Evolutionary conservation across 805 yeast species (phyloP).

Genomic region (Torulaspora delbrueckii): DNA sequence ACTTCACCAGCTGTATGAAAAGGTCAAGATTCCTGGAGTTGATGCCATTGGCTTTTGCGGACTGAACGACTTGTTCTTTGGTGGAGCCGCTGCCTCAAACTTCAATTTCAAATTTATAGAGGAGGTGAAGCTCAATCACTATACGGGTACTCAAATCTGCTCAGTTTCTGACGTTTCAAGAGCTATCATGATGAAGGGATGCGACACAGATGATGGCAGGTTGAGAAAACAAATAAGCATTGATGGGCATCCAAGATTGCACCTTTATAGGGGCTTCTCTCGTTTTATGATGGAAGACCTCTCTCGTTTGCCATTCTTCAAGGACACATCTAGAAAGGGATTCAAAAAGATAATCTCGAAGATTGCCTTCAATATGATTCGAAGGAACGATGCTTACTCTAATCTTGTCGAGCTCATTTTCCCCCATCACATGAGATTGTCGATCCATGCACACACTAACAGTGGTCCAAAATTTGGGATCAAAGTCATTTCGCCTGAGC

Average conservation of each 20-base stretch:
- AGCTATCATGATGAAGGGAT: constrained; percentile 41
- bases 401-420: constrained; percentile 55
- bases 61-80: constrained; percentile 39
- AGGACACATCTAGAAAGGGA: constrained; percentile 41
- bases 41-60: constrained; percentile 41
- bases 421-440: constrained; percentile 55
- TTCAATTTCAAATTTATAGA: constrained; percentile 32
- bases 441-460: constrained; percentile 59
- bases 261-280: constrained; percentile 52
- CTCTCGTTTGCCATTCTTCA: constrained; percentile 39
- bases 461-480: constrained; percentile 59
- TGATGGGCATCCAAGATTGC: constrained; percentile 51
- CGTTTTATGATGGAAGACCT: constrained; percentile 58
- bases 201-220: constrained; percentile 55
- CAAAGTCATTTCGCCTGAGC: constrained; percentile 41
- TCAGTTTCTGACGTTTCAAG: constrained; percentile 39
- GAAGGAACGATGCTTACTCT: constrained; percentile 60
- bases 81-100: constrained; percentile 24
- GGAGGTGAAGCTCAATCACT: constrained; percentile 33
- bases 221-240: constrained; percentile 56
- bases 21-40: constrained; percentile 31
- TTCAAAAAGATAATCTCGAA: constrained; percentile 48
- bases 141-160: constrained; percentile 39
- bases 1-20: constrained; percentile 42
- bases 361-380: constrained; percentile 61